A percentile compares a stretch with the other conserved stretches of the same genome.
Evolutionary conservation across 306 rosid genomes (phyloP).

Genomic region (Medicago lupulina): DNA sequence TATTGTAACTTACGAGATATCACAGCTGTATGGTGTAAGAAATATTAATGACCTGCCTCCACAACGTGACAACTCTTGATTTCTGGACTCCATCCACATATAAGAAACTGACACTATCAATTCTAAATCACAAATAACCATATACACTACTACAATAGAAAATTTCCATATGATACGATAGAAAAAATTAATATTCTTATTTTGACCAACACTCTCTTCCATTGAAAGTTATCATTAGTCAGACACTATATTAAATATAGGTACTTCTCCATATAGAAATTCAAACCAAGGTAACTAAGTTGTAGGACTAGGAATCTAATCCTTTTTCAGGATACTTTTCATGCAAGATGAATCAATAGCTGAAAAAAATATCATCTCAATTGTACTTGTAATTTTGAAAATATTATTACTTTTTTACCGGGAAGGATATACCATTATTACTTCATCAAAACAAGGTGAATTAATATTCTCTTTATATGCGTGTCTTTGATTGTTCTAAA

Average conservation of each 20-base stretch:
- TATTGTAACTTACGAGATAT: background rate
- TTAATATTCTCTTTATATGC: background rate
- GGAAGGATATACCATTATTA: background rate
- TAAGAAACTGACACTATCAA: constrained; percentile 27
- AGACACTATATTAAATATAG: background rate
- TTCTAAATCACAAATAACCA: background rate
- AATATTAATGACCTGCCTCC: constrained; percentile 42
- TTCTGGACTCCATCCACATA: constrained; percentile 7
- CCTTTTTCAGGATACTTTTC: background rate
- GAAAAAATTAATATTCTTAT: background rate
- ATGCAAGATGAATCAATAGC: background rate
- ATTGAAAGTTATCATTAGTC: background rate
- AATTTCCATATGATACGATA: background rate
- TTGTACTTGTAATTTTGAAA: background rate
- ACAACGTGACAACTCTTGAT: constrained; percentile 1
- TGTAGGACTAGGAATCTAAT: background rate
- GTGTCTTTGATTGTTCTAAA: background rate
- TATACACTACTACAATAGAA: background rate
- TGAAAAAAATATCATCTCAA: background rate
- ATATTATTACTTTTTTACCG: no score
- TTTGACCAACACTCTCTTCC: background rate
- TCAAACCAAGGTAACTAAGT: background rate
- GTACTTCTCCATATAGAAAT: background rate
- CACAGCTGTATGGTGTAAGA: constrained; percentile 44
- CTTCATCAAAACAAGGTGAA: background rate